Conservation (phyloP, 2,329 filamentous ascomycete species). For the Hymenoscyphus albidus region DNA sequence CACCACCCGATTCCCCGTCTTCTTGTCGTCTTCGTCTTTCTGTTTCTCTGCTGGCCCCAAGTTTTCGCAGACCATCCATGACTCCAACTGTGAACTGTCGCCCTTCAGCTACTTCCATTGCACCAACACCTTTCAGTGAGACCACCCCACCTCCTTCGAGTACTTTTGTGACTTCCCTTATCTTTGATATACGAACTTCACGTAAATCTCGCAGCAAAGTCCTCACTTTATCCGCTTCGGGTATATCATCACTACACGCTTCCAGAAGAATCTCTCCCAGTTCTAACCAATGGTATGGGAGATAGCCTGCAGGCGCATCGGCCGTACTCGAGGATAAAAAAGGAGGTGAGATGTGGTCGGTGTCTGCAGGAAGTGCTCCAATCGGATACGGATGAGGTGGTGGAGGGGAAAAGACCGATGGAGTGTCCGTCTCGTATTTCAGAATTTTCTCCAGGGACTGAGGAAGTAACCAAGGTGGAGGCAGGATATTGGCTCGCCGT, state of each 20-base stretch:
- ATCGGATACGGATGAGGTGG: constrained; percentile 59
- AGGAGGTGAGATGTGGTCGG: constrained; percentile 56
- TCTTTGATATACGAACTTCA: constrained; percentile 86
- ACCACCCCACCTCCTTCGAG: constrained; percentile 74
- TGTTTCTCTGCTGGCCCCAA: constrained; percentile 77
- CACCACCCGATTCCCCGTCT: constrained; percentile 50
- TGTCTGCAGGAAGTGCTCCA: constrained; percentile 32
- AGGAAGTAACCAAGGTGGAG: constrained; percentile 83
- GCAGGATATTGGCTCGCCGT: constrained; percentile 84
- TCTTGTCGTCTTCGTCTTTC: constrained; percentile 72
- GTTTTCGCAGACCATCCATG: constrained; percentile 80
- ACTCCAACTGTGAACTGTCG: constrained; percentile 80
- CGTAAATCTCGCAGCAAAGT: constrained; percentile 75
- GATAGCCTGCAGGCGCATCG: constrained; percentile 59
- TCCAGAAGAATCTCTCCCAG: constrained; percentile 82
- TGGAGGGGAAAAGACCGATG: constrained; percentile 71
- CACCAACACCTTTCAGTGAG: constrained; percentile 70
- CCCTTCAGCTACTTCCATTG: constrained; percentile 88
- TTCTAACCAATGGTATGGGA: constrained; percentile 97
- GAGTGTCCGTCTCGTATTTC: constrained; percentile 70
- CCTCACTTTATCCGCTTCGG: constrained; percentile 67
- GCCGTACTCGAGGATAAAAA: constrained; percentile 75
- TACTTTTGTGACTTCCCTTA: constrained; percentile 68
- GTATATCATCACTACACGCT: constrained; percentile 78
- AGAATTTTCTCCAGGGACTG: constrained; percentile 74